phyloP scores from a whole-genome alignment of 2,329 filamentous ascomycete species.

The Sporothrix brunneoviolacea region DNA sequence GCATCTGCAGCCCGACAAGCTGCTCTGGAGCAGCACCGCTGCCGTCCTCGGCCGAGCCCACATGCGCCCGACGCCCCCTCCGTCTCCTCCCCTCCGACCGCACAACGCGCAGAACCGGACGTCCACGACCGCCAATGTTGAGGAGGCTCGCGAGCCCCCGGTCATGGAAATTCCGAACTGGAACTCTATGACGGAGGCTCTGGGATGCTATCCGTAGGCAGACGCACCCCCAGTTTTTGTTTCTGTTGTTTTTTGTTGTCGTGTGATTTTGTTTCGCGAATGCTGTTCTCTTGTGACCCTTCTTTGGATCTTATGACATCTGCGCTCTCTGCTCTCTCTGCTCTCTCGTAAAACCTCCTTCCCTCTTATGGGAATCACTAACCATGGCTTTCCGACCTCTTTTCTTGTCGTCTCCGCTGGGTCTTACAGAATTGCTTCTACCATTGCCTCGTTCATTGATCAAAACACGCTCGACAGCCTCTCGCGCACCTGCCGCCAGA shows the following conservation, averaged over 20 bases:
- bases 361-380: slow-evolving; percentile 16
- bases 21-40: slow-evolving; percentile 19
- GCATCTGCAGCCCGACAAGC: slow-evolving; percentile 19
- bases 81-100: slow-evolving; percentile 9
- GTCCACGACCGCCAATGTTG: slow-evolving; percentile 10
- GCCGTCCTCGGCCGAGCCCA: slow-evolving; percentile 9
- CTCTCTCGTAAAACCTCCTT: too few species aligned
- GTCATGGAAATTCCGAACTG: slow-evolving; percentile 43
- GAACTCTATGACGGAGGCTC: slow-evolving; percentile 53
- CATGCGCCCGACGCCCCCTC: slow-evolving; percentile 8
- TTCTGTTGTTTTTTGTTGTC: slow-evolving; percentile 10
- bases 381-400: slow-evolving; percentile 2
- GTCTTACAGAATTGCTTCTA: slow-evolving; percentile 61
- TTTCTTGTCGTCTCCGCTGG: slow-evolving; percentile 11
- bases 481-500: slow-evolving; percentile 71
- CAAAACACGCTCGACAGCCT: slow-evolving; percentile 81
- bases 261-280: neutral
- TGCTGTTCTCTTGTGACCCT: neutral
- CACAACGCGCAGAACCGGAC: neutral
- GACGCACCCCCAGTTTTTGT: slow-evolving; percentile 24
- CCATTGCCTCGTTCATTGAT: slow-evolving; percentile 72
- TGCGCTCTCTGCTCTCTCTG: too few species aligned
- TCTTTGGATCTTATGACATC: neutral
- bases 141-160: slow-evolving; percentile 20
- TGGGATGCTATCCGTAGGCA: slow-evolving; percentile 64